Base-by-base conservation (phyloP, 768 basidiomycete species). In the Lentinula sp. region DNA sequence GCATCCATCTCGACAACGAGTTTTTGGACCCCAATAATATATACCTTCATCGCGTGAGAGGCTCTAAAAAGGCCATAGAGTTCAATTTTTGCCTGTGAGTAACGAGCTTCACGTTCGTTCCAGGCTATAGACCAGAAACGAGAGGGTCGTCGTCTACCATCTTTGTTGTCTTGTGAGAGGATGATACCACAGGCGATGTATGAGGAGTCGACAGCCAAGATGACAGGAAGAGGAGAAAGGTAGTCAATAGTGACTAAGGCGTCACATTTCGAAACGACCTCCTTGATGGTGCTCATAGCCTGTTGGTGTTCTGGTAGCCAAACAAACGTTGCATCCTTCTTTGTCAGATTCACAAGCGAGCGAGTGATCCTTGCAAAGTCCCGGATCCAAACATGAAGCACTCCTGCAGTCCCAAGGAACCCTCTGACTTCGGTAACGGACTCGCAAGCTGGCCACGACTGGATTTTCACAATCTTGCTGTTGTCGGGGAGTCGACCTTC, bases 161-260 rank as follows among this genome's bases (percentile, higher is more conserved):
- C n/a, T 3, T 48, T 23, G 9, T 48, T 8, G n/a, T n/a, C n/a
- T 20, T 48, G 46, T 12, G 13, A 48, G 8, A 48, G n/a, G 4
- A 48, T 20, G n/a, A 48, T 48, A 8, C 46, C 46, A n/a, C n/a
- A n/a, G 20, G 68, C 68, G 16, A 68, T 20, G 1, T 69, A 65
- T 10, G 66, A 70, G 0, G 72, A 69, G 60, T 78, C 73, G 0
- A 77, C 76, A 1, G 73, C 65, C 0, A 77, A 49, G 12, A 72
- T 69, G 4, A 75, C 65, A 3, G 66, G 63, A 3, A 55, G 28
- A 1, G 65, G 57, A 0, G 67, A 72, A 4, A 37, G 15, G 54
- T 77, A 77, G 53, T 77, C 68, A 28, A 77, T 56, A 8, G 46
- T n/a, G 9, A n/a, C 20, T 10, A 48, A 9, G 18, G 15, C 46